Evolutionary conservation across 225 moss, liverwort and hornwort species (phyloP), one percentile per base, ranked within the genome.

Genomic region (Antitrichia curtipendula): DNA sequence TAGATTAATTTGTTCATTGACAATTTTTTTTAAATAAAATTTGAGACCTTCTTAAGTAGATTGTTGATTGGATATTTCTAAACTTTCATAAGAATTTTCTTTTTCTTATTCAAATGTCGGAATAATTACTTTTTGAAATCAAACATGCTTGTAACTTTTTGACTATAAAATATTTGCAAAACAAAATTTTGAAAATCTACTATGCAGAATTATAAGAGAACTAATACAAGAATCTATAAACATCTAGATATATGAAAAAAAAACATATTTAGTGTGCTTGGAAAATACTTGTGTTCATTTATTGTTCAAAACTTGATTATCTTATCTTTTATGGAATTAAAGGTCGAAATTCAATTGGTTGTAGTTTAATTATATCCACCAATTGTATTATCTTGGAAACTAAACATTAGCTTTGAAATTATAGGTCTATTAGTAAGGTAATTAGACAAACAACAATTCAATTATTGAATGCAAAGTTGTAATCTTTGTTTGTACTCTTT

Each of bases 1-100:
- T 12, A 12, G 7, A 68, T 68, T 23, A 68, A 10, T 2, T 65
- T 32, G 34, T n/a, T n/a, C 8, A n/a, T 0, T n/a, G 0, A 0
- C 11, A 6, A 11, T 0, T 20, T 0, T 8, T n/a, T 65, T 65
- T n/a, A 11, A 10, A 36, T 65, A 11, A 65, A 65, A 65, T 34
- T 65, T 34, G 36, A 65, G 36, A 36, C 36, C 36, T 65, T 65
- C 8, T 66, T 6, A n/a, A 21, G 19, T 64, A 62, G 62, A 64
- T 36, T 34, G 36, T 34, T 64, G 16, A 64, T 64, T 34, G 10
- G 34, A 36, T 5, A 36, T 36, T 65, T 65, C 15, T 18, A 16
- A 16, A 34, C 4, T 63, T 63, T 32, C 5, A 63, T 5, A 32
- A 34, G 63, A 63, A 32, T 0, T 5, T 61, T 61, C 16, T 34